Evolutionary conservation across 2,329 filamentous ascomycete species (phyloP), one percentile per base, ranked within the genome.

Genomic region (Fusarium nodosum): DNA sequence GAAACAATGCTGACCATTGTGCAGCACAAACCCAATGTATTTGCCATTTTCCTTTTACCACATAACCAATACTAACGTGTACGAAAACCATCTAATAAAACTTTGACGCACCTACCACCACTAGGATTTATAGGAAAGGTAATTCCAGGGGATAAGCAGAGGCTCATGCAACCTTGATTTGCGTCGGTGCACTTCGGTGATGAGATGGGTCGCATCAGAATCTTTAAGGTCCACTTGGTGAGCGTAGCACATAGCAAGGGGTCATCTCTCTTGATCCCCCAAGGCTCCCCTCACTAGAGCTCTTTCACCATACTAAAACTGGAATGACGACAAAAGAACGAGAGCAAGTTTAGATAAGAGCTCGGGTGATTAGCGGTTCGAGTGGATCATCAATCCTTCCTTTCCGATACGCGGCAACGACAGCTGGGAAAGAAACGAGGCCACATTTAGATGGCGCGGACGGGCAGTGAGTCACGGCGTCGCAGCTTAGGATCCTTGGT

Each of bases 391-490:
- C 47, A 31, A 31, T 24, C 28, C 34, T 41, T 22, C 28, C 31
- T 45, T 30, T 15, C 26, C 11, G 36, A 36, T 30, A 28, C 22
- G 20, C 36, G 20, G 22, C 33, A 16, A 36, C 30, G 18, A 39
- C 26, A 33, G 41, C 33, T 28, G 20, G 6, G 31, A 20, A 41
- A 33, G 45, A 9, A 41, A 61, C 30, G 34, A 10, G 11, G 16
- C 28, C 22, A 4, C 7, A 20, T 53, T 51, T 76, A 79, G 33
- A 79, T 75, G 57, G 75, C 76, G 10, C 77, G 74, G 28, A 79
- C 77, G 9, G 77, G 77, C 5, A 76, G 65, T 22, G 77, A 76
- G 24, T 77, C 70, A 38, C 73, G 74, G 38, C 71, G 69, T 11
- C 68, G 64, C 26, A 70, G 39, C 63, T 73, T 72, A 50, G 65